phyloP scores from a whole-genome alignment of 2,329 filamentous ascomycete species.

The Cladobotryum mycophilum region DNA sequence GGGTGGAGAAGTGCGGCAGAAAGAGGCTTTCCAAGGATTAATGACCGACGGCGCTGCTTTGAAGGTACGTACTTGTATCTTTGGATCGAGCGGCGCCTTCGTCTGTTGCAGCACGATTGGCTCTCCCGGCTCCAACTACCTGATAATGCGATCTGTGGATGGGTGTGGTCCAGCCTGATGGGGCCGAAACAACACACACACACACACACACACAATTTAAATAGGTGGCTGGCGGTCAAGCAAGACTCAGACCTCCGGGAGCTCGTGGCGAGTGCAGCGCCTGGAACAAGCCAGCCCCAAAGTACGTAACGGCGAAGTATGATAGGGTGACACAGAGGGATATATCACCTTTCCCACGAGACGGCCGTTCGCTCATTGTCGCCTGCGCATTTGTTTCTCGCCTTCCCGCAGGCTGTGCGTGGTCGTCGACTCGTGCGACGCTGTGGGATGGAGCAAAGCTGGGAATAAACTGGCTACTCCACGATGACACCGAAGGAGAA shows the following conservation, averaged over 20 bases:
- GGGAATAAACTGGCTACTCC: neutral
- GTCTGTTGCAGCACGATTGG: neutral
- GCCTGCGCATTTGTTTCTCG: neutral
- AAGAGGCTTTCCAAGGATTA: neutral
- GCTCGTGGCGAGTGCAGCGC: constrained; percentile 1
- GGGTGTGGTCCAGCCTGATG: neutral
- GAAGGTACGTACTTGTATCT: neutral
- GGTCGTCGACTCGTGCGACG: neutral
- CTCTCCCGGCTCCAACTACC: neutral
- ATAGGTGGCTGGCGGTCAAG: neutral
- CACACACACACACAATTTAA: neutral
- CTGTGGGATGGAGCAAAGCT: neutral
- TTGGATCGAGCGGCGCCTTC: neutral
- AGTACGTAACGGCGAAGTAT: neutral
- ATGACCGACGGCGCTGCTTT: neutral
- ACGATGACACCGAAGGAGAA: neutral
- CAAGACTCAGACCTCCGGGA: neutral
- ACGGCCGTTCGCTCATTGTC: neutral
- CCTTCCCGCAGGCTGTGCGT: neutral
- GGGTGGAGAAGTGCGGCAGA: constrained; percentile 4
- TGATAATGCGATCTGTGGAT: neutral
- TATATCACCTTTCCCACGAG: constrained; percentile 3
- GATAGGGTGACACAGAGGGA: neutral
- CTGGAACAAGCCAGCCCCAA: neutral
- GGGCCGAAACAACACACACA: neutral